Evolutionary conservation across 1,139 yeast genomes (phyloP), one percentile per base, ranked within the genome.

Genomic region (Saccharomyces hybrid): DNA sequence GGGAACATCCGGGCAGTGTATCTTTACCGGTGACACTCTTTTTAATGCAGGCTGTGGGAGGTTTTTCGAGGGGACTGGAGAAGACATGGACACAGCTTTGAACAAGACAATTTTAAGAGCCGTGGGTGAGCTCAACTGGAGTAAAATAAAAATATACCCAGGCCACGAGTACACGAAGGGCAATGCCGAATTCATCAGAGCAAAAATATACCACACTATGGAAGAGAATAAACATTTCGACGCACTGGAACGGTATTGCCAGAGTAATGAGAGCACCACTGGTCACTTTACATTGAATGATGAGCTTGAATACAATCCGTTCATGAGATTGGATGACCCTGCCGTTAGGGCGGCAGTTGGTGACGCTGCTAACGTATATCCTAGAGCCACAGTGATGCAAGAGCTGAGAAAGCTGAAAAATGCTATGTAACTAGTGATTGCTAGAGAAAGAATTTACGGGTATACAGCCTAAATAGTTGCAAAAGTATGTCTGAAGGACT

Each of bases 21-120:
- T 93, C 2, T 89, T 93, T 71, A 89, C 98, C 0, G 99, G 99
- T 8, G 99, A 93, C 71, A 93, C 99, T 0, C 75, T 93, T 52
- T 95, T 93, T 72, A 88, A 80, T 52, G 89, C 95, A 51, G 99
- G 99, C 1, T 91, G 98, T 69, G 99, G 99, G 8, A 78, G 98
- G 52, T 93, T 93, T 71, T 93, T 93, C 68, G 99, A 93, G 73
- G 99, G 98, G 2, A 77, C 79, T 12, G 91, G 93, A 0, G 73
- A 72, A 32, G 86, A 93, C 67, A 93, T 93, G 99, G 80, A 86
- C 62, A 60, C 64, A 1, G 80, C 96, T 0, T 75, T 93, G 64
- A 83, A 82, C 61, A 70, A 73, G 27, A 72, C 79, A 3, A 95
- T 97, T 1, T 72, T 76, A 38, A 83, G 82, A 14, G 88, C 96